A percentile compares a stretch with the other conserved stretches of the same genome.
phyloP scores from a whole-genome alignment of 2,329 filamentous ascomycete species.

The Hysterium pulicare region DNA sequence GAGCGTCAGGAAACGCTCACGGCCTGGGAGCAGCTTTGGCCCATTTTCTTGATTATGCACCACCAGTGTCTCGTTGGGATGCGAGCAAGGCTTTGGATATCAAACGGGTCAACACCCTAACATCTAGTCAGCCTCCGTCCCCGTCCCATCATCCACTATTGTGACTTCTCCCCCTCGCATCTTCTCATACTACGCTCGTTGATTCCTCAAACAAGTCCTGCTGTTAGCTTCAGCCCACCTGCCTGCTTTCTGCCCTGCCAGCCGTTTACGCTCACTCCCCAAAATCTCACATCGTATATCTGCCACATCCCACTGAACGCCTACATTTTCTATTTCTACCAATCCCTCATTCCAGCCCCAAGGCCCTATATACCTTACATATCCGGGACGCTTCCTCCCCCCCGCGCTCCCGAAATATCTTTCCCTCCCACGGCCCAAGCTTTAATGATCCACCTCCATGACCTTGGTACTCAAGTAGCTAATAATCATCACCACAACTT shows the following conservation, averaged over 20 bases:
- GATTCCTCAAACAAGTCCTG: constrained; percentile 12
- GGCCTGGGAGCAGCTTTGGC: constrained; percentile 6
- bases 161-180: background rate
- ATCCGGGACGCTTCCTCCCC: background rate
- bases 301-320: background rate
- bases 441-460: constrained; percentile 1
- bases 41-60: constrained; percentile 31
- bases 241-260: background rate
- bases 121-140: background rate
- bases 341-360: background rate
- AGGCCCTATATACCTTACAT: background rate
- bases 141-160: background rate
- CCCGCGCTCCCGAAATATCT: background rate
- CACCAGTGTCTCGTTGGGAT: background rate
- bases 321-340: background rate
- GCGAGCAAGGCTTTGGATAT: background rate
- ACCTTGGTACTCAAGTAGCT: background rate
- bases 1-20: background rate
- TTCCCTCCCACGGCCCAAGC: constrained; percentile 2
- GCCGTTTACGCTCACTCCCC: too few relatives aligned
- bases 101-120: background rate
- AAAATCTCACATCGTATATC: too few relatives aligned
- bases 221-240: constrained; percentile 17
- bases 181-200: constrained; percentile 5
- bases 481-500: background rate